Evolutionary conservation across 169 alveolate species (phyloP).

Genomic region (Plasmodium gonderi): DNA sequence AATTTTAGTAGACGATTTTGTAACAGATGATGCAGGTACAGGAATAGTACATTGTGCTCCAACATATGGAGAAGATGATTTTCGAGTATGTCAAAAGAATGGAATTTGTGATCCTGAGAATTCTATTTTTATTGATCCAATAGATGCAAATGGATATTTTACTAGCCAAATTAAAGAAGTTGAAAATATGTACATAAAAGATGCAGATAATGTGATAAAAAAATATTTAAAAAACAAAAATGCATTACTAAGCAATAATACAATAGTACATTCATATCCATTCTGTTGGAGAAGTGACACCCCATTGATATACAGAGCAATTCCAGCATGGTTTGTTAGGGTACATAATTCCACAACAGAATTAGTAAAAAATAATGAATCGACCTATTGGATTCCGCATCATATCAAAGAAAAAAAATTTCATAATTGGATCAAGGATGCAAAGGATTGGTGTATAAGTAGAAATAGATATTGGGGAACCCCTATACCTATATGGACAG

Average conservation of each 20-base stretch:
- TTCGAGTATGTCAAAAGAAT: constrained; percentile 85
- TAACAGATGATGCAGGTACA: constrained; percentile 94
- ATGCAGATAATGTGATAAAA: constrained; percentile 95
- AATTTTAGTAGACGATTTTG: constrained; percentile 92
- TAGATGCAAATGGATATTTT: constrained; percentile 94
- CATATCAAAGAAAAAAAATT: constrained; percentile 97
- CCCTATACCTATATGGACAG: constrained; percentile 98
- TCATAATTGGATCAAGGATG: constrained; percentile 99
- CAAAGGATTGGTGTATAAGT: constrained; percentile 99
- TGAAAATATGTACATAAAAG: constrained; percentile 94
- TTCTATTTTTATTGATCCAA: constrained; percentile 84
- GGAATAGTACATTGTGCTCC: constrained; percentile 99
- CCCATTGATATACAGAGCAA: constrained; percentile 98
- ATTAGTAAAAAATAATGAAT: constrained; percentile 90
- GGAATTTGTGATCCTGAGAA: constrained; percentile 79
- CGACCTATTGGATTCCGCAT: constrained; percentile 97
- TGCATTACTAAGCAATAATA: constrained; percentile 87
- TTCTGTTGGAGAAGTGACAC: constrained; percentile 99
- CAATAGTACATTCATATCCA: constrained; percentile 96
- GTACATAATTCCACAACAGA: constrained; percentile 95
- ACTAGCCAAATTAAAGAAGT: constrained; percentile 87
- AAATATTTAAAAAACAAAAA: constrained; percentile 88
- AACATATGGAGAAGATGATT: constrained; percentile 98
- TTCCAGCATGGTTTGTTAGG: constrained; percentile 98
- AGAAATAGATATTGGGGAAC: constrained; percentile 99